Conservation (phyloP, 2,329 filamentous ascomycete genomes). For the Gnomoniopsis smithogilvyi region DNA sequence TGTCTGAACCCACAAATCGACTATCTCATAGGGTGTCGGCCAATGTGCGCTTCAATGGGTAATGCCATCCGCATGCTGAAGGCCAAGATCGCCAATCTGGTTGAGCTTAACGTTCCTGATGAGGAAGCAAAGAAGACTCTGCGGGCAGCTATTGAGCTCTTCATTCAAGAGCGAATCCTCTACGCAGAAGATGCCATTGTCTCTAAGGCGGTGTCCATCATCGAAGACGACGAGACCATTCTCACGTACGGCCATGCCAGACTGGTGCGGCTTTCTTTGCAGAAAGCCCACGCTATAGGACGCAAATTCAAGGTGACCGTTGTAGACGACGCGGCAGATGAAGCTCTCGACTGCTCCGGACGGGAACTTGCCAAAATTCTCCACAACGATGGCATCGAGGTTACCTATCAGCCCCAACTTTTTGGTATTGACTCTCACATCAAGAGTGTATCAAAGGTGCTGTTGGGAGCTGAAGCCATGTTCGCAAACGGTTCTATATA, state of each 20-base stretch:
- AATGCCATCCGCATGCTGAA: slow-evolving; percentile 96
- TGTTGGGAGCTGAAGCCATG: slow-evolving; percentile 90
- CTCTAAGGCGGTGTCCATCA: slow-evolving; percentile 69
- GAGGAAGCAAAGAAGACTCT: slow-evolving; percentile 76
- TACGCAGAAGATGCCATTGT: slow-evolving; percentile 85
- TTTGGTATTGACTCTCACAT: slow-evolving; percentile 75
- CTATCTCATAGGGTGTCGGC: slow-evolving; percentile 89
- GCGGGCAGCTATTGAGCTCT: slow-evolving; percentile 78
- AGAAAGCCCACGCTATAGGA: slow-evolving; percentile 66
- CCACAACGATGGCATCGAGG: slow-evolving; percentile 63
- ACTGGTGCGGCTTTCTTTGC: slow-evolving; percentile 78
- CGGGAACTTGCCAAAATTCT: slow-evolving; percentile 66
- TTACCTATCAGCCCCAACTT: slow-evolving; percentile 75
- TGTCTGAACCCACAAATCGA: slow-evolving; percentile 93
- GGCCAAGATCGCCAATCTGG: slow-evolving; percentile 80
- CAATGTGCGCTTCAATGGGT: slow-evolving; percentile 94
- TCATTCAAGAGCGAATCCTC: slow-evolving; percentile 86
- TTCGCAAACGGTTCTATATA: slow-evolving; percentile 93
- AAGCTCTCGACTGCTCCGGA: slow-evolving; percentile 52
- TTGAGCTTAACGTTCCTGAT: slow-evolving; percentile 78
- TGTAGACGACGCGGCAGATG: slow-evolving; percentile 77
- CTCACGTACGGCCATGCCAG: slow-evolving; percentile 84
- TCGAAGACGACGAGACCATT: slow-evolving; percentile 76
- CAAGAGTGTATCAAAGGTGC: slow-evolving; percentile 62
- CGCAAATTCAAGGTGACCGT: slow-evolving; percentile 80